Evolutionary conservation across 2,329 filamentous ascomycete species (phyloP).

Genomic region (Elsinoe australis): DNA sequence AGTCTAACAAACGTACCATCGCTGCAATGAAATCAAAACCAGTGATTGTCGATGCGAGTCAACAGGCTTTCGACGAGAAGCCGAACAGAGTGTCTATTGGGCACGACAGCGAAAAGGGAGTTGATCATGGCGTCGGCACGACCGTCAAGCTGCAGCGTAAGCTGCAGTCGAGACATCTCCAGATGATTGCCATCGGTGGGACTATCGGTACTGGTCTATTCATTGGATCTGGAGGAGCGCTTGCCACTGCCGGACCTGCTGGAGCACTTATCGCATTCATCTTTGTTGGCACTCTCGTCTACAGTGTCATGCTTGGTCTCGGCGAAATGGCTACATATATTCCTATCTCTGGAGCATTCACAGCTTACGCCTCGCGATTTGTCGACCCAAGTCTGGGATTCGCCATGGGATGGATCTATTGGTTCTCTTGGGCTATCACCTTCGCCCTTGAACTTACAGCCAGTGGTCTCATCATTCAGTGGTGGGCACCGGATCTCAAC

Average conservation of each 20-base stretch:
- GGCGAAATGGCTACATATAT: slow-evolving; percentile 57
- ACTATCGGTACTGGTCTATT: slow-evolving; percentile 35
- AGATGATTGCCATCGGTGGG: slow-evolving; percentile 34
- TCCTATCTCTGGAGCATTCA: slow-evolving; percentile 49
- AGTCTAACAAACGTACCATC: too few species aligned
- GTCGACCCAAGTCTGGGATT: slow-evolving; percentile 42
- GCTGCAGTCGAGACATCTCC: slow-evolving; percentile 31
- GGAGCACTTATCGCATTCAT: slow-evolving; percentile 40
- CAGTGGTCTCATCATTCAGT: slow-evolving; percentile 34
- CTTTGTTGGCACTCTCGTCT: slow-evolving; percentile 41
- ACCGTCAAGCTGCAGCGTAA: slow-evolving; percentile 31
- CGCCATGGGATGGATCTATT: slow-evolving; percentile 42
- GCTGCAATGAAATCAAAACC: too few species aligned
- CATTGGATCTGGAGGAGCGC: slow-evolving; percentile 34
- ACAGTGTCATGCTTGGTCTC: slow-evolving; percentile 41
- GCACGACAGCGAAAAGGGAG: slow-evolving; percentile 5
- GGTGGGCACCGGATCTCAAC: slow-evolving; percentile 36
- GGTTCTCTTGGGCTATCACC: slow-evolving; percentile 38
- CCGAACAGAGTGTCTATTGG: slow-evolving; percentile 5
- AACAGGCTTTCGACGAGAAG: slow-evolving; percentile 1
- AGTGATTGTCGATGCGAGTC: not conserved
- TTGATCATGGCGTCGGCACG: slow-evolving; percentile 21
- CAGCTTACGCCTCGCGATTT: slow-evolving; percentile 42
- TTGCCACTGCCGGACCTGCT: slow-evolving; percentile 35
- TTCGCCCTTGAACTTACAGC: slow-evolving; percentile 35